phyloP scores from a whole-genome alignment of 306 rosid species.

The Bauhinia variegata region DNA sequence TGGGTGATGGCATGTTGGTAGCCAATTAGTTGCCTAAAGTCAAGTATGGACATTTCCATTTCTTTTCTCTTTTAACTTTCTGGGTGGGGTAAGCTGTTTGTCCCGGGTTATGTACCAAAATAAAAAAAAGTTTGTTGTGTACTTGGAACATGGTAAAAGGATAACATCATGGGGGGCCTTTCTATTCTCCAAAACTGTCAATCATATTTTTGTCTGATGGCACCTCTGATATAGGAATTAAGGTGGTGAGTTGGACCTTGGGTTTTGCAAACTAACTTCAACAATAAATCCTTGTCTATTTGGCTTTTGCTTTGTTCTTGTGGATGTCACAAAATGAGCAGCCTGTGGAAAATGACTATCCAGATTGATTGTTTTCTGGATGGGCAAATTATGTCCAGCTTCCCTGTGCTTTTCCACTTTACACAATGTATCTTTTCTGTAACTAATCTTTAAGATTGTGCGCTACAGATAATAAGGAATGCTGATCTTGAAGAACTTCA shows the following conservation, averaged over 20 bases:
- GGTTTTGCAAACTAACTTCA: not conserved
- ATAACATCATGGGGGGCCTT: not conserved
- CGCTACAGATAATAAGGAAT: conserved; percentile 68
- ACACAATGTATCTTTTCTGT: not conserved
- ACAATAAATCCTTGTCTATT: not conserved
- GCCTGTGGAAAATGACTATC: conserved; percentile 2
- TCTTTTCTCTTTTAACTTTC: not conserved
- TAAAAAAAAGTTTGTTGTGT: not conserved
- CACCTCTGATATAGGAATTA: not conserved
- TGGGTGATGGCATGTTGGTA: too few species aligned
- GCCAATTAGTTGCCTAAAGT: too few species aligned
- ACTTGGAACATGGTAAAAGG: conserved; percentile 9
- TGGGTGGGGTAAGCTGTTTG: not conserved
- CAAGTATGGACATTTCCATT: not conserved
- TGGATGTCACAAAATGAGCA: not conserved
- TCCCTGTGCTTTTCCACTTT: conserved; percentile 18
- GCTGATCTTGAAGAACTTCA: conserved; percentile 85
- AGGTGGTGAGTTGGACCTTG: not conserved
- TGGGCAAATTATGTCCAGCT: not conserved
- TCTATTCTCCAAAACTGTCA: not conserved
- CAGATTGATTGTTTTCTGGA: conserved; percentile 1
- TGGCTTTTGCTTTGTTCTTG: not conserved
- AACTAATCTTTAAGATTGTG: conserved; percentile 22
- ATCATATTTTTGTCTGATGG: not conserved
- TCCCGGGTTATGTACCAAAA: conserved; percentile 5